phyloP scores from a whole-genome alignment of 2,329 filamentous ascomycete genomes.

The Bertia moriformis region DNA sequence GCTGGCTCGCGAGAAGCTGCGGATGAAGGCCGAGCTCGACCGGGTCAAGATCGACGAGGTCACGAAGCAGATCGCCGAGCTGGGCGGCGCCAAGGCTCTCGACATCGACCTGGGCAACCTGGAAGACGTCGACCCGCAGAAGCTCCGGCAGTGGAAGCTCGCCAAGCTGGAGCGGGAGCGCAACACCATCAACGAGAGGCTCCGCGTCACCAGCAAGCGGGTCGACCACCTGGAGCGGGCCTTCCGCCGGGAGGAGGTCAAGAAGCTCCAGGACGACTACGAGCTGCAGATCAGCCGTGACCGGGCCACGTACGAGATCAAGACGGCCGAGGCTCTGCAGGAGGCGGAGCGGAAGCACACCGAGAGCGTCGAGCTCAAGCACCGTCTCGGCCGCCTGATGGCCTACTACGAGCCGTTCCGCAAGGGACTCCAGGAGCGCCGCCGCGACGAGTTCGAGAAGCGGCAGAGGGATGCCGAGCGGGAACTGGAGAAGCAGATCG shows the following conservation, averaged over 20 bases:
- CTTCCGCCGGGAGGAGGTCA: constrained; percentile 86
- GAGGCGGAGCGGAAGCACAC: constrained; percentile 80
- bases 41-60: constrained; percentile 85
- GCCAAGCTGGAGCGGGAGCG: constrained; percentile 95
- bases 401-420: constrained; percentile 75
- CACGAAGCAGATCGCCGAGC: constrained; percentile 78
- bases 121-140: constrained; percentile 74
- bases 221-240: constrained; percentile 95
- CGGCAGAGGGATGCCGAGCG: constrained; percentile 80
- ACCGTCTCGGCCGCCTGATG: constrained; percentile 74
- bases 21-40: constrained; percentile 73
- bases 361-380: constrained; percentile 83
- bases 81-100: constrained; percentile 65
- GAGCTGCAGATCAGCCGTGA: constrained; percentile 69
- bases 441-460: constrained; percentile 90
- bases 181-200: constrained; percentile 82
- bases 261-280: constrained; percentile 80
- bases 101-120: constrained; percentile 65
- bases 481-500: constrained; percentile 85
- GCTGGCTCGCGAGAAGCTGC: constrained; percentile 74
- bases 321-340: constrained; percentile 62
- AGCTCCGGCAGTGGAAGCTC: constrained; percentile 85
- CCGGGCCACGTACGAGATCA: constrained; percentile 63
- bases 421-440: constrained; percentile 67
- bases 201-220: constrained; percentile 84